phyloP scores from a whole-genome alignment of 2,329 filamentous ascomycete genomes.

The Salinomyces thailandicus region DNA sequence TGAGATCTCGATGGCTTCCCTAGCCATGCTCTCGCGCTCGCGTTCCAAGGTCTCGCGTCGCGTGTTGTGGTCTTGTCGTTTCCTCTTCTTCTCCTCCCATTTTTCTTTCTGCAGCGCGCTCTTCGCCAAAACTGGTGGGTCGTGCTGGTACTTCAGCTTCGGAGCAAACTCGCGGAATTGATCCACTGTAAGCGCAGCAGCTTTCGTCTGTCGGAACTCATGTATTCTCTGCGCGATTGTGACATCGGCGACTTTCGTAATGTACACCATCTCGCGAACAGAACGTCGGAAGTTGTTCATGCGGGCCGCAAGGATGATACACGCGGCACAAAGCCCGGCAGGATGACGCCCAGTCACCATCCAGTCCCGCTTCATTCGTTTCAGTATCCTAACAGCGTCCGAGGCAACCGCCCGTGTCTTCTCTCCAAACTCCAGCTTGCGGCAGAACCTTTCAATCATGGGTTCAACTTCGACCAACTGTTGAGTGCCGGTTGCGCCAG shows the following conservation, averaged over 20 bases:
- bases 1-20: conserved; percentile 1
- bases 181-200: conserved; percentile 73
- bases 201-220: conserved; percentile 82
- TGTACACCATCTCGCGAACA: conserved; percentile 89
- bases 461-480: conserved; percentile 72
- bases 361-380: conserved; percentile 94
- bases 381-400: conserved; percentile 77
- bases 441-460: conserved; percentile 81
- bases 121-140: conserved; percentile 74
- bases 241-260: conserved; percentile 89
- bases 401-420: conserved; percentile 74
- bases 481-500: conserved; percentile 34
- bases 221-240: conserved; percentile 86
- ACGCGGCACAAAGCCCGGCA: conserved; percentile 87
- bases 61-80: conserved; percentile 16
- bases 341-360: conserved; percentile 91
- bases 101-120: conserved; percentile 42
- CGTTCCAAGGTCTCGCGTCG: conserved; percentile 5
- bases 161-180: conserved; percentile 68
- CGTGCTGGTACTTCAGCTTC: conserved; percentile 56
- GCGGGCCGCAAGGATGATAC: conserved; percentile 83
- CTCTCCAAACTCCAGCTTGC: conserved; percentile 80
- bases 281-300: conserved; percentile 98
- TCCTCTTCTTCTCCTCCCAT: conserved; percentile 21
- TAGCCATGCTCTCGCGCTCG: conserved; percentile 1